phyloP scores from a whole-genome alignment of 1,284 basidiomycete species.

The Earliella scabrosa region DNA sequence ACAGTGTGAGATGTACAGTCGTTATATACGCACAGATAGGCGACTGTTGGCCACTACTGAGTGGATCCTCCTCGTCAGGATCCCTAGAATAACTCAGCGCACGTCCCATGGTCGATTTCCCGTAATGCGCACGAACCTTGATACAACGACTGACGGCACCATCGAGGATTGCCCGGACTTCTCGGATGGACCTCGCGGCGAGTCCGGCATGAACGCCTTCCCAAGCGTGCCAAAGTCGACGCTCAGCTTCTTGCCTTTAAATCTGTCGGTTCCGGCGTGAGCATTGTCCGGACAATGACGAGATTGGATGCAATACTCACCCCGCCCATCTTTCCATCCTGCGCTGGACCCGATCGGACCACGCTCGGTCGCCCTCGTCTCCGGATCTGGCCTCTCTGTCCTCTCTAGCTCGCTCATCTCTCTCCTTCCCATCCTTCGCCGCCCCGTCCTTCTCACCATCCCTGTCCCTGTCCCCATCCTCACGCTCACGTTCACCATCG shows the following conservation, averaged over 20 bases:
- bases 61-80: constrained; percentile 59
- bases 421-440: constrained; percentile 40
- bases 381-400: constrained; percentile 37
- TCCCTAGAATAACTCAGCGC: constrained; percentile 32
- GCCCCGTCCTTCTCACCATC: constrained; percentile 32
- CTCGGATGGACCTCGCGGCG: constrained; percentile 26
- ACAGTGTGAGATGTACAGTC: not conserved
- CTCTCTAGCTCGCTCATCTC: constrained; percentile 40
- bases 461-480: constrained; percentile 30
- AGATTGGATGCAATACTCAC: constrained; percentile 43
- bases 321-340: constrained; percentile 74
- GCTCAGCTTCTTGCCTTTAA: constrained; percentile 42
- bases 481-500: constrained; percentile 39
- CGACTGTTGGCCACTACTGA: constrained; percentile 76
- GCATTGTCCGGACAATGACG: not conserved
- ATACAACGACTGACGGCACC: constrained; percentile 41
- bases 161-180: constrained; percentile 25
- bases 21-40: constrained; percentile 58
- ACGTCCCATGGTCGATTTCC: not conserved
- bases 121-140: constrained; percentile 32
- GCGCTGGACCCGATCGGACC: constrained; percentile 65
- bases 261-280: not conserved
- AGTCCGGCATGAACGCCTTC: constrained; percentile 28
- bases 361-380: constrained; percentile 46
- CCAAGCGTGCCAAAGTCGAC: constrained; percentile 37